Conservation (phyloP, 164 flowering plant genomes). For the Hamamelis virginiana region DNA sequence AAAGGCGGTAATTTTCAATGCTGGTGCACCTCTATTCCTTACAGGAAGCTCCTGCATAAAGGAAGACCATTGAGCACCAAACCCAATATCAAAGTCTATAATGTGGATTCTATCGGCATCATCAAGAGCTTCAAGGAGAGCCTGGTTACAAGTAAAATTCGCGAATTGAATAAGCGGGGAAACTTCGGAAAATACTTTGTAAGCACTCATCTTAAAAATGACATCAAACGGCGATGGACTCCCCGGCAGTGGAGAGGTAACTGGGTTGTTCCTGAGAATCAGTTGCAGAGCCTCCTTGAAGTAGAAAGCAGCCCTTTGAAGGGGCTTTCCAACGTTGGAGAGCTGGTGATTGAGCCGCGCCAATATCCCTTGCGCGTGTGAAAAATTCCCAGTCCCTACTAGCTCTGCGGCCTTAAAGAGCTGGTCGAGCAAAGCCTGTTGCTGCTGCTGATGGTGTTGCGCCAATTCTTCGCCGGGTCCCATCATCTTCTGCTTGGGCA, state of each 20-base stretch:
- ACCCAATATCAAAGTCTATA: constrained; percentile 75
- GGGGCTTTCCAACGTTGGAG: constrained; percentile 57
- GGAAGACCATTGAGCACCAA: constrained; percentile 90
- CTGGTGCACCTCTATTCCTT: constrained; percentile 39
- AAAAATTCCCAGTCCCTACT: constrained; percentile 28
- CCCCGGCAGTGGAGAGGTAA: constrained; percentile 25
- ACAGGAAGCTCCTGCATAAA: constrained; percentile 77
- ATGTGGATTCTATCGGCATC: constrained; percentile 53
- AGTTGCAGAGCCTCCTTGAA: constrained; percentile 74
- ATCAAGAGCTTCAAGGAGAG: constrained; percentile 63
- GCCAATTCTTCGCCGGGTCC: background rate
- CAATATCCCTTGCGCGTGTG: constrained; percentile 98
- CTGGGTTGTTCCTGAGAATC: constrained; percentile 38
- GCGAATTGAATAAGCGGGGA: constrained; percentile 70
- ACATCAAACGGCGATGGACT: constrained; percentile 43
- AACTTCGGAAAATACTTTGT: constrained; percentile 69
- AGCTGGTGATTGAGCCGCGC: constrained; percentile 99
- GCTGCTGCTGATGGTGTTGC: constrained; percentile 11
- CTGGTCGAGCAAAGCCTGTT: constrained; percentile 25
- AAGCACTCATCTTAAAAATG: constrained; percentile 67
- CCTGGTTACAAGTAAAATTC: constrained; percentile 80
- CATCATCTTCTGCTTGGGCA: background rate
- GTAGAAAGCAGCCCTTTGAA: constrained; percentile 77
- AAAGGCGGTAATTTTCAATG: constrained; percentile 69
- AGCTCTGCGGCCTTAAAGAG: constrained; percentile 32